Base-by-base conservation (phyloP, 768 basidiomycete species). In the Mrakia gelida region DNA sequence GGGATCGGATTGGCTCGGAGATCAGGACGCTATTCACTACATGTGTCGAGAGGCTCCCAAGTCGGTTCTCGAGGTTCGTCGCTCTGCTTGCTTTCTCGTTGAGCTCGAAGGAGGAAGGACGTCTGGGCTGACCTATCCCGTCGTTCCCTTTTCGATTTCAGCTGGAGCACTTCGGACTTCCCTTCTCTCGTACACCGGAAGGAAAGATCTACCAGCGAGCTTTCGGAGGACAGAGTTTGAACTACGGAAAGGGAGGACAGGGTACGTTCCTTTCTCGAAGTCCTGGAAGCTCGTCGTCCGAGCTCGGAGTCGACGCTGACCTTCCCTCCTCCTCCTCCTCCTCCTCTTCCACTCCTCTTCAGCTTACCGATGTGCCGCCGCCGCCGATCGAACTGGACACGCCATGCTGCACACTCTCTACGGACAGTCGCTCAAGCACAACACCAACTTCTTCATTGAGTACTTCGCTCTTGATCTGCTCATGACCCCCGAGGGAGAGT, bases 401-500 rank as follows among this genome's bases (percentile, higher is more conserved):
- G 97, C 97, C 30, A 90, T 99, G 83, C 90, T 99, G 63, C 97
- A 99, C 88, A 98, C 96, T 13, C 92, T 99, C 76, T 99, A 99
- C 82, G 97, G 97, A 81, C 97, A 99, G 87, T 98, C 96, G 78
- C 90, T 99, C 79, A 92, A 94, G 78, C 97, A 99, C 88, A 91
- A 98, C 88, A 98, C 97, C 84, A 96, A 98, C 86, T 99, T 98
- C 87, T 99, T 99, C 88, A 98, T 99, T 85, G 97, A 99, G 85
- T 99, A 96, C 86, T 98, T 99, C 85, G 97, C 96, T n/a, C 89
- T 96, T 77, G 97, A 99, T 85, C 87, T 99, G 79, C 94, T 99
- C 85, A 99, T 99, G 97, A 88, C 77, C 52, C 76, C 65, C 84
- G 94, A 92, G 80, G 97, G 95, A 81, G 94, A 98, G 86, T 99